Percentiles rank a stretch among this genome's conserved stretches.
Evolutionary conservation across 1,284 basidiomycete species (phyloP).

Genomic region (Apiotrichum porosum): DNA sequence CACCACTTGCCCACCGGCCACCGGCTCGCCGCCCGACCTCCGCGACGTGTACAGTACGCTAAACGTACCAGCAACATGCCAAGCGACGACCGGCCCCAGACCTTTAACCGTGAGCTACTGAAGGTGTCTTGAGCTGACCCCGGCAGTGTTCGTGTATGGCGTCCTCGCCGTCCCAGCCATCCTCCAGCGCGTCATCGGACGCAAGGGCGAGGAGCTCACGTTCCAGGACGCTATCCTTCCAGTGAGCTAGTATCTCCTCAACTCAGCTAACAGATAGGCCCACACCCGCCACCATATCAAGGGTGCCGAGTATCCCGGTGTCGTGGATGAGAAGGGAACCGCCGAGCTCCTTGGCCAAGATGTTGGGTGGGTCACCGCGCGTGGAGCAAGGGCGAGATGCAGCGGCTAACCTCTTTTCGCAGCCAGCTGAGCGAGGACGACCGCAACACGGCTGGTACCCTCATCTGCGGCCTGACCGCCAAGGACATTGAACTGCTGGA

Average conservation of each 20-base stretch:
- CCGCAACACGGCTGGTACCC: slow-evolving; percentile 63
- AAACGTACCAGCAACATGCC: slow-evolving; percentile 16
- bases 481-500: slow-evolving; percentile 62
- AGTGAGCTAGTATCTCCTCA: slow-evolving; percentile 37
- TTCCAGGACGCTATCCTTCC: slow-evolving; percentile 57
- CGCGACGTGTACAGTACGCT: too few relatives aligned
- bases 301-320: slow-evolving; percentile 68
- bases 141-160: slow-evolving; percentile 76
- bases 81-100: background rate
- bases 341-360: slow-evolving; percentile 12
- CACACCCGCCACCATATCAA: slow-evolving; percentile 69
- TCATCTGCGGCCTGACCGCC: slow-evolving; percentile 61
- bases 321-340: slow-evolving; percentile 50
- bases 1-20: too few relatives aligned
- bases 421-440: slow-evolving; percentile 35
- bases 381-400: slow-evolving; percentile 49
- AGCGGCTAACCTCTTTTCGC: too few relatives aligned
- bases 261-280: slow-evolving; percentile 51
- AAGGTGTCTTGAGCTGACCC: slow-evolving; percentile 1
- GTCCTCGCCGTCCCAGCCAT: slow-evolving; percentile 70
- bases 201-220: slow-evolving; percentile 56
- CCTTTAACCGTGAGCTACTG: slow-evolving; percentile 3
- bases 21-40: too few relatives aligned
- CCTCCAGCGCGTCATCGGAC: slow-evolving; percentile 59
- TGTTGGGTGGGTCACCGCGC: background rate